A percentile compares a stretch with the other conserved stretches of the same genome.
phyloP scores from a whole-genome alignment of 148 eudicot genomes.

The Rhododendron henanense region DNA sequence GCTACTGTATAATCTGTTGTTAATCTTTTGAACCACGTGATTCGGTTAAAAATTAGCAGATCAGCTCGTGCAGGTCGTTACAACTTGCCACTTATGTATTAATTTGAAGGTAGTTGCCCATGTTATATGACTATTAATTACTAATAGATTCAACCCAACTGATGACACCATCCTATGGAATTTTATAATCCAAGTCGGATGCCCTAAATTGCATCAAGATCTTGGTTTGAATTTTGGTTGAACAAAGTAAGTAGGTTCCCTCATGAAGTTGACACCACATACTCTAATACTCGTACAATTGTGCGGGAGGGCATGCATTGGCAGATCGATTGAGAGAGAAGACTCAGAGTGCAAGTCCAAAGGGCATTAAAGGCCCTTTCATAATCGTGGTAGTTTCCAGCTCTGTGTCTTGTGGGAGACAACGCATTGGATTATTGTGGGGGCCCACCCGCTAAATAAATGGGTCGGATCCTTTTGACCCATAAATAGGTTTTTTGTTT shows the following conservation, averaged over 20 bases:
- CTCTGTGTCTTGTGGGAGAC: background rate
- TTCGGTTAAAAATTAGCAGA: no score
- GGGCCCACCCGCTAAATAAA: background rate
- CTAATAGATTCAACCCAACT: no score
- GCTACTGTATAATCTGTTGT: no score
- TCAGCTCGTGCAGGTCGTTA: no score
- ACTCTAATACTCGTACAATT: background rate
- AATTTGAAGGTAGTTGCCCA: no score
- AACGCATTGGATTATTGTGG: background rate
- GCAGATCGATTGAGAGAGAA: background rate
- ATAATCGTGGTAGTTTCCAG: background rate
- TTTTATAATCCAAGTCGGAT: background rate
- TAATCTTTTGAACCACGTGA: no score
- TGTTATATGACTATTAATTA: no score
- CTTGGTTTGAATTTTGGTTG: background rate
- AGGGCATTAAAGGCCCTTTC: conserved; percentile 1
- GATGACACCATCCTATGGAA: background rate
- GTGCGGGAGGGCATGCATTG: background rate
- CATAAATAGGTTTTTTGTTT: no score
- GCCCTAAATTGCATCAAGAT: background rate
- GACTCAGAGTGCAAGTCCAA: conserved; percentile 1
- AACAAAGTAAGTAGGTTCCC: background rate
- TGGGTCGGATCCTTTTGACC: no score
- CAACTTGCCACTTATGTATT: no score
- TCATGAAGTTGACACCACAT: background rate